Conservation (phyloP, 2,329 filamentous ascomycete genomes). For the Thelonectria olida region DNA sequence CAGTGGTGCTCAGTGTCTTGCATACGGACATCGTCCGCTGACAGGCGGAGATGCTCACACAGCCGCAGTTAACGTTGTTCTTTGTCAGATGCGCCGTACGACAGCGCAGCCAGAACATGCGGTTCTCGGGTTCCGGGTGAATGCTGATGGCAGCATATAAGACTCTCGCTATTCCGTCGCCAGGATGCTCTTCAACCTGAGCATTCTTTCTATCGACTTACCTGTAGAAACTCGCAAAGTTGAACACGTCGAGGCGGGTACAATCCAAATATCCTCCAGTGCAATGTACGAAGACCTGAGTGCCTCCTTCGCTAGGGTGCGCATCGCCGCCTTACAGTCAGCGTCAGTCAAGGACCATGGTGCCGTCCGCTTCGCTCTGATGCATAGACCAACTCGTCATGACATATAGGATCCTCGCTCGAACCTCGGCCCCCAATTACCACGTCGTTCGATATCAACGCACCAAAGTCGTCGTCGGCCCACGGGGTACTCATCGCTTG, state of each 20-base stretch:
- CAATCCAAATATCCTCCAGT: too few species aligned
- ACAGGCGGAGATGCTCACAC: not conserved
- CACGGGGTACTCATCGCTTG: slow-evolving; percentile 28
- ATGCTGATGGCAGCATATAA: slow-evolving; percentile 5
- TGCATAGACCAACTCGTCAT: not conserved
- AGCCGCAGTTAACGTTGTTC: not conserved
- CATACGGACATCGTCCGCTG: not conserved
- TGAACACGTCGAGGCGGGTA: too few species aligned
- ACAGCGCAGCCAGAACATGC: not conserved
- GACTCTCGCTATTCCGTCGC: too few species aligned
- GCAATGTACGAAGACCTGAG: slow-evolving; percentile 53
- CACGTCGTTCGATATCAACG: slow-evolving; percentile 34
- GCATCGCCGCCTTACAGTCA: slow-evolving; percentile 58
- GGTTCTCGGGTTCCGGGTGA: slow-evolving; percentile 10
- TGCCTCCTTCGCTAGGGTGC: slow-evolving; percentile 54
- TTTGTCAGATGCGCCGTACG: not conserved
- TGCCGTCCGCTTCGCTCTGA: not conserved
- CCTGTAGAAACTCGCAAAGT: not conserved
- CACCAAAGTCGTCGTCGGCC: slow-evolving; percentile 33
- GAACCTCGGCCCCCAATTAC: slow-evolving; percentile 1
- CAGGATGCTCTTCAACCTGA: too few species aligned
- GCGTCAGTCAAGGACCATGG: slow-evolving; percentile 52
- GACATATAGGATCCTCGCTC: slow-evolving; percentile 22
- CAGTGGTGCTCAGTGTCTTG: not conserved
- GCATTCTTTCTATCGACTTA: too few species aligned